phyloP scores from a whole-genome alignment of 805 yeast species.

The Lipomyces anomalus region DNA sequence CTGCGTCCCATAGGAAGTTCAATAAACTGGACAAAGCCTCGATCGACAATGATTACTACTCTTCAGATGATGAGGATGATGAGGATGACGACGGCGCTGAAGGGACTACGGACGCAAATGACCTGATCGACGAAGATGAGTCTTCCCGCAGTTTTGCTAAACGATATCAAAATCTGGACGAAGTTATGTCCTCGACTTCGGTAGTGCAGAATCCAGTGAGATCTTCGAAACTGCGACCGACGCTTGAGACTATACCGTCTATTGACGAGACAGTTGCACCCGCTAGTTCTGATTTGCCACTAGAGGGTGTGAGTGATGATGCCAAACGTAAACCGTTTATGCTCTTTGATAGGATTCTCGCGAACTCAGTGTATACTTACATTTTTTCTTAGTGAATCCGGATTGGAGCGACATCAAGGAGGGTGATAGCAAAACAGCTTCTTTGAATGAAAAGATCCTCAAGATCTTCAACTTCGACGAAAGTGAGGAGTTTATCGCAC shows the following conservation, averaged over 20 bases:
- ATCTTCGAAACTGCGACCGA: not conserved
- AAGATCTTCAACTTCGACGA: not conserved
- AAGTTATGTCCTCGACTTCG: not conserved
- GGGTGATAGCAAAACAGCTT: not conserved
- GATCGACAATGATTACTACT: slow-evolving; percentile 26
- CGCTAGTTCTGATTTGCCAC: not conserved
- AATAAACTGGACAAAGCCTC: slow-evolving; percentile 5
- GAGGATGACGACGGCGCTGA: slow-evolving; percentile 18
- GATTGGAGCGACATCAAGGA: not conserved
- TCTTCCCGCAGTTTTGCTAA: too few species aligned
- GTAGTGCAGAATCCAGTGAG: not conserved
- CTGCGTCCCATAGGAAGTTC: slow-evolving; percentile 15
- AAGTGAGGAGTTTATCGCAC: slow-evolving; percentile 29
- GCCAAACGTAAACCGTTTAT: too few species aligned
- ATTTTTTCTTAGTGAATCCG: too few species aligned
- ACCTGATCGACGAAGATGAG: too few species aligned
- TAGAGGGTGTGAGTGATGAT: not conserved
- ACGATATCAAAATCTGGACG: not conserved
- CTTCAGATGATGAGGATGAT: slow-evolving; percentile 29
- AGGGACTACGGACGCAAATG: too few species aligned
- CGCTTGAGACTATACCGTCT: not conserved
- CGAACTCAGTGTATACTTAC: too few species aligned
- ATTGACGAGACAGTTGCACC: not conserved
- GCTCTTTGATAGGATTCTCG: too few species aligned
- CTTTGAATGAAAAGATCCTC: not conserved